These are phyloP conservation scores for Neonectria hederae DNA, from an alignment of 2,329 filamentous ascomycete species.

Conservation along the genomic window DNA sequence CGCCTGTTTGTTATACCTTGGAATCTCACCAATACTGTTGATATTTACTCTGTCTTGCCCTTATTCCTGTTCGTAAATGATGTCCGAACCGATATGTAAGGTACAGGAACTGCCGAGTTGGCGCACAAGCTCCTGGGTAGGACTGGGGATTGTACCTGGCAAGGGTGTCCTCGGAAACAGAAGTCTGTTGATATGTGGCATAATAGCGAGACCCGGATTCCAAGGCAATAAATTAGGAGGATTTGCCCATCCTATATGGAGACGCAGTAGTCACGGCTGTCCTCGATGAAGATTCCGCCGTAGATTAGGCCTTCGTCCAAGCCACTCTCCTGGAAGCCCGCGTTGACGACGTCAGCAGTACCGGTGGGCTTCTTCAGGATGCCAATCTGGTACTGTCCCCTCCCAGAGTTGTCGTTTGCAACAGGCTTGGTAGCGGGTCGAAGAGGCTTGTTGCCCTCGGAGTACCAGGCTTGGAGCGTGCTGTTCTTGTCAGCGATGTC, in stretches of 20 bases:
- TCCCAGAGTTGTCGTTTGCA: slow-evolving; percentile 62
- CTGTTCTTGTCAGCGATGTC: slow-evolving; percentile 46
- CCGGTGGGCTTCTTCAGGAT: slow-evolving; percentile 69
- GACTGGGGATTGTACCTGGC: neutral
- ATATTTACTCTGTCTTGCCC: neutral
- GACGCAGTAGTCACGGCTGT: slow-evolving; percentile 54
- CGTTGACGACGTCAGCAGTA: slow-evolving; percentile 55
- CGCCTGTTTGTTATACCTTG: slow-evolving; percentile 23
- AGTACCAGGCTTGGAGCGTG: slow-evolving; percentile 67
- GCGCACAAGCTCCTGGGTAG: neutral
- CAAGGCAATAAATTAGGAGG: neutral
- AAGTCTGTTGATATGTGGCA: neutral
- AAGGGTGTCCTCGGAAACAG: neutral
- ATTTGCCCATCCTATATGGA: slow-evolving; percentile 13
- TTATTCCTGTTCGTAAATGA: neutral
- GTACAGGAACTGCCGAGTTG: neutral
- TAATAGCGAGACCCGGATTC: neutral
- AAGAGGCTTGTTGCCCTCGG: slow-evolving; percentile 56
- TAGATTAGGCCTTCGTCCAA: slow-evolving; percentile 64
- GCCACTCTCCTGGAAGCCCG: slow-evolving; percentile 57
- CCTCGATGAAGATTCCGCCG: slow-evolving; percentile 63
- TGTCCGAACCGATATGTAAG: neutral
- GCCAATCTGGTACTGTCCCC: slow-evolving; percentile 70
- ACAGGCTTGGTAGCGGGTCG: slow-evolving; percentile 56
- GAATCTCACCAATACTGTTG: slow-evolving; percentile 2